Evolutionary conservation across 345 rosid genomes (phyloP), one percentile per base, ranked within the genome.

Genomic region (Rhodomyrtus tomentosa): DNA sequence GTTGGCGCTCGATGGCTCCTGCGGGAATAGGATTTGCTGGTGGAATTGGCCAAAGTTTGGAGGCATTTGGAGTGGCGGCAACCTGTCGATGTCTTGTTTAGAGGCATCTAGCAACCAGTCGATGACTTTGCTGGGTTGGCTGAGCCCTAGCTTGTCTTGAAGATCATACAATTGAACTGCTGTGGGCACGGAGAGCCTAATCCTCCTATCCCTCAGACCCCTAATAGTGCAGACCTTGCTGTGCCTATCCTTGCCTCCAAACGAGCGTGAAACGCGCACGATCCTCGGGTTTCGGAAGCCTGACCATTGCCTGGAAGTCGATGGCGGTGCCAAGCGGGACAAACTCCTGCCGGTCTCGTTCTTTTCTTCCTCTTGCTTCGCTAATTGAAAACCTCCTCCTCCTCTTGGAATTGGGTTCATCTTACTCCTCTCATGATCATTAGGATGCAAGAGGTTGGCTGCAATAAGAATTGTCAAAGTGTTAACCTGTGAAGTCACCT

Each of bases 181-280:
- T 36, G 99, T 96, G 0, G 98, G 98, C 3, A 95, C 99, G 4
- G 99, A 96, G 59, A 96, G 95, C 87, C 99, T 89, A 82, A 96
- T 96, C 85, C 99, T 86, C 72, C 99, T 29, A 89, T 96, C 99
- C 82, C 96, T 90, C 74, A 96, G 88, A 55, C 99, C 99, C 85
- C 98, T 93, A 20, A 95, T 82, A 2, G 99, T 96, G 90, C 96
- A 96, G 16, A 96, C 99, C 88, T 96, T 96, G 91, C 98, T 94
- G 50, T 96, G 99, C 94, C 99, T 93, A 73, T 96, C 99, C 91
- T 96, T 96, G 11, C 99, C 97, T 82, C 99, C 99, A 24, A 94
- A 95, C 15, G 95, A 82, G n/a, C 96, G 92, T 0, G 98, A 94
- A 13, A 93, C 99, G 5, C 99, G 88, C 3, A 95, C 98, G 7